Conservation (phyloP, 768 basidiomycete genomes). For the Auriculariales sp. region DNA sequence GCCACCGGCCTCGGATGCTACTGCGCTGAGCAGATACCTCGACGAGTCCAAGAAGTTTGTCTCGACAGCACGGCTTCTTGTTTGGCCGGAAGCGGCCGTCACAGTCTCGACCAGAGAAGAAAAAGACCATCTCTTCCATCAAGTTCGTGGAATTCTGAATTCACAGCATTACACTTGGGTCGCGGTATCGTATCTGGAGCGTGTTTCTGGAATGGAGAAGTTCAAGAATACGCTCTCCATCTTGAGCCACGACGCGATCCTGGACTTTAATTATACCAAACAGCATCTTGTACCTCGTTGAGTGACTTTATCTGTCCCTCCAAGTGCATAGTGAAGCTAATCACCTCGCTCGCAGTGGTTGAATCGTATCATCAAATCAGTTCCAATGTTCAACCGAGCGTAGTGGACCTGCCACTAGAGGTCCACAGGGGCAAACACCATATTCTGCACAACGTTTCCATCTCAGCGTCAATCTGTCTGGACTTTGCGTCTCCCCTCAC, state of each 20-base stretch:
- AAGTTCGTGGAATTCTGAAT: conserved; percentile 20
- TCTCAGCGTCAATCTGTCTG: conserved; percentile 69
- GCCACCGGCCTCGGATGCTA: conserved; percentile 27
- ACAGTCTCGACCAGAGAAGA: conserved; percentile 39
- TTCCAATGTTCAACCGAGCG: conserved; percentile 23
- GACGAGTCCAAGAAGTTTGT: conserved; percentile 34
- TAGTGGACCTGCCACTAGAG: not conserved
- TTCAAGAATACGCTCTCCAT: conserved; percentile 53
- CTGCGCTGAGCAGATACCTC: conserved; percentile 45
- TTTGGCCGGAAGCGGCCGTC: conserved; percentile 78
- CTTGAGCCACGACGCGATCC: conserved; percentile 25
- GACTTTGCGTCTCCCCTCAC: conserved; percentile 51
- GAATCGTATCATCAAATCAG: conserved; percentile 57
- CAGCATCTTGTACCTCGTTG: conserved; percentile 65
- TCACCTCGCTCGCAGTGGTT: conserved; percentile 44
- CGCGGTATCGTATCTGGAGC: conserved; percentile 64
- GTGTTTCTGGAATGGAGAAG: conserved; percentile 22
- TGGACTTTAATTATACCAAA: conserved; percentile 56
- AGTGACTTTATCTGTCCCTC: conserved; percentile 15
- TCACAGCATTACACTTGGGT: conserved; percentile 24
- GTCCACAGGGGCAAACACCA: not conserved
- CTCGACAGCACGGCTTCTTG: conserved; percentile 34
- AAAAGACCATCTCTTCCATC: conserved; percentile 31
- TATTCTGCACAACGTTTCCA: conserved; percentile 17
- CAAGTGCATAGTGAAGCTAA: not conserved